phyloP scores from a whole-genome alignment of 441 rosid genomes.

The Corymbia citriodora region DNA sequence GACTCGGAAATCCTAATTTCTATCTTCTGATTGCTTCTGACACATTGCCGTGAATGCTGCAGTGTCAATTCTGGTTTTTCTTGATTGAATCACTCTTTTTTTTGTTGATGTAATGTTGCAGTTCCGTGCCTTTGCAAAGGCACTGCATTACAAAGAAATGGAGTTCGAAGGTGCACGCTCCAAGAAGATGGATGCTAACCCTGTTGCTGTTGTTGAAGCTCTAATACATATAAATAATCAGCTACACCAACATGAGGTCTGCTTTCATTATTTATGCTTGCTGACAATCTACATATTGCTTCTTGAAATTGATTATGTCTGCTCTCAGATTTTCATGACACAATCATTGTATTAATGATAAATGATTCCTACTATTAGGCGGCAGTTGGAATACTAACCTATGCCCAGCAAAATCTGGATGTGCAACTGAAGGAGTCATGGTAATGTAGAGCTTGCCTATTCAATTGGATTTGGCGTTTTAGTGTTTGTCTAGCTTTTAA shows the following conservation, averaged over 20 bases:
- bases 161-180: constrained; percentile 95
- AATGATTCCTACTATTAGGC: constrained; percentile 45
- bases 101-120: constrained; percentile 8
- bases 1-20: neutral
- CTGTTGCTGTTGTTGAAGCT: constrained; percentile 97
- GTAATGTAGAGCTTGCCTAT: constrained; percentile 24
- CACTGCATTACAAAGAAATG: constrained; percentile 99
- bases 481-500: neutral
- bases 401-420: constrained; percentile 86
- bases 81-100: neutral
- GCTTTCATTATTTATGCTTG: neutral
- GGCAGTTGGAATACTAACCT: constrained; percentile 98
- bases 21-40: neutral
- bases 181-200: constrained; percentile 94
- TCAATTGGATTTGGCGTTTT: neutral
- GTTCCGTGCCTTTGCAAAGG: constrained; percentile 99
- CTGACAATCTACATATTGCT: neutral
- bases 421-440: constrained; percentile 99
- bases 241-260: constrained; percentile 97
- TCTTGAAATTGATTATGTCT: neutral
- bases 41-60: neutral
- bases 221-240: constrained; percentile 99
- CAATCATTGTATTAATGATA: constrained; percentile 11
- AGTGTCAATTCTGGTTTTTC: neutral
- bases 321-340: neutral